Base-by-base conservation (phyloP, 495 filamentous ascomycete species). In the Parathielavia hyrcaniae region DNA sequence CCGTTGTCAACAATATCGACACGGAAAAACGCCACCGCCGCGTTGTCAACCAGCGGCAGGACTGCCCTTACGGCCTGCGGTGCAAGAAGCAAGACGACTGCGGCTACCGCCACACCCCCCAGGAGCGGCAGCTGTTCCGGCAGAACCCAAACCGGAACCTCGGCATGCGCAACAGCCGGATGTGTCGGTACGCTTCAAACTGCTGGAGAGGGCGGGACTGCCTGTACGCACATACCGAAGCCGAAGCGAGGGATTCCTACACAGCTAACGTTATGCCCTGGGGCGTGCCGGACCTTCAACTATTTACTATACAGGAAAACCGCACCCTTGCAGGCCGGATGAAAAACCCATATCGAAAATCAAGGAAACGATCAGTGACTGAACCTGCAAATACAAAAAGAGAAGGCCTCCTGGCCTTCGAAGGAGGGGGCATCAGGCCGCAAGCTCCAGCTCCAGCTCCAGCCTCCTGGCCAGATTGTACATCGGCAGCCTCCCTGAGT, bases 41-140 rank as follows among this genome's bases (percentile, higher is more conserved):
- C 40, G 40, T 43, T 43, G 40, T 43, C 40, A 43, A 43, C 40
- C 40, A 43, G 40, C 40, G n/a, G 40, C 40, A 17, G 40, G 40
- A 43, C 40, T 43, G 40, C 40, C 40, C 40, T 43, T 43, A 43
- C 2, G 40, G 40, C 40, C 40, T 43, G 40, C 40, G 40, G 40
- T 43, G 40, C 40, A 43, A 43, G 40, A 43, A 43, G 40, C 40
- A 43, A 43, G 40, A 43, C 40, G 40, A 43, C 40, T 43, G 40
- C 40, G 40, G 40, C 40, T 43, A 43, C n/a, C 40, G 40, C 40
- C 40, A 43, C 40, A 43, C 40, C 40, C 3, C 14, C 40, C 40
- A 43, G 40, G 40, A 43, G 40, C 40, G 40, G 40, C 40, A 9
- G 14, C 40, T 43, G 40, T 43, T 43, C 40, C 40, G 9, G 40